A percentile compares a stretch with the other conserved stretches of the same genome.
Conservation (phyloP, 2,329 filamentous ascomycete species). For the Fusarium mangiferae region DNA sequence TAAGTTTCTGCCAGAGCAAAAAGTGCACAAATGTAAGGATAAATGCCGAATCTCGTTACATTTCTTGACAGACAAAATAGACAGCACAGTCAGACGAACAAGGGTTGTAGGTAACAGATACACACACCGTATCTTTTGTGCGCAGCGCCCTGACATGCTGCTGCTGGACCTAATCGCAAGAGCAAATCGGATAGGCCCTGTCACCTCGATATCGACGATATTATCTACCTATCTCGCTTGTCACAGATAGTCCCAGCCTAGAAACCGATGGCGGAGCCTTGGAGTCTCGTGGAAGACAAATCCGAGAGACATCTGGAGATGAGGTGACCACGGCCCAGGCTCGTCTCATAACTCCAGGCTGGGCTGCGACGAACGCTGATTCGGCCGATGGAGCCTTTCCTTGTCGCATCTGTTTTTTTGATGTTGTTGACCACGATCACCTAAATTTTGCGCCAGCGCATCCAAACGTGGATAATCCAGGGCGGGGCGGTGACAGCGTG, state of each 20-base stretch:
- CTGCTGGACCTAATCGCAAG: slow-evolving; percentile 30
- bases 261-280: slow-evolving; percentile 1
- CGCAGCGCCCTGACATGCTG: slow-evolving; percentile 25
- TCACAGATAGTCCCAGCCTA: slow-evolving; percentile 17
- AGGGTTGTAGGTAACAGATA: slow-evolving; percentile 14
- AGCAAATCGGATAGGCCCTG: slow-evolving; percentile 1
- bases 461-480: slow-evolving; percentile 40
- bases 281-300: slow-evolving; percentile 9
- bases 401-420: slow-evolving; percentile 42
- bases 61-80: slow-evolving; percentile 20
- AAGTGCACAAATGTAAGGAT: neutral
- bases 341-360: slow-evolving; percentile 9
- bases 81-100: slow-evolving; percentile 1
- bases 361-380: slow-evolving; percentile 43
- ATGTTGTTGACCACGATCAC: slow-evolving; percentile 38
- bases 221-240: slow-evolving; percentile 37
- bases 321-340: slow-evolving; percentile 27
- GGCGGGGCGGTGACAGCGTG: slow-evolving; percentile 45
- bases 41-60: slow-evolving; percentile 30
- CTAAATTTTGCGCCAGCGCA: slow-evolving; percentile 43
- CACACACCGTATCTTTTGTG: slow-evolving; percentile 43
- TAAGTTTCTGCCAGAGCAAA: neutral
- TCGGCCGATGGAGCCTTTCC: slow-evolving; percentile 33
- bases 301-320: slow-evolving; percentile 25
- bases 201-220: slow-evolving; percentile 24